Percentiles rank a stretch among this genome's conserved stretches.
Evolutionary conservation across 495 filamentous ascomycete genomes (phyloP).

Genomic region (Neurospora sp.): DNA sequence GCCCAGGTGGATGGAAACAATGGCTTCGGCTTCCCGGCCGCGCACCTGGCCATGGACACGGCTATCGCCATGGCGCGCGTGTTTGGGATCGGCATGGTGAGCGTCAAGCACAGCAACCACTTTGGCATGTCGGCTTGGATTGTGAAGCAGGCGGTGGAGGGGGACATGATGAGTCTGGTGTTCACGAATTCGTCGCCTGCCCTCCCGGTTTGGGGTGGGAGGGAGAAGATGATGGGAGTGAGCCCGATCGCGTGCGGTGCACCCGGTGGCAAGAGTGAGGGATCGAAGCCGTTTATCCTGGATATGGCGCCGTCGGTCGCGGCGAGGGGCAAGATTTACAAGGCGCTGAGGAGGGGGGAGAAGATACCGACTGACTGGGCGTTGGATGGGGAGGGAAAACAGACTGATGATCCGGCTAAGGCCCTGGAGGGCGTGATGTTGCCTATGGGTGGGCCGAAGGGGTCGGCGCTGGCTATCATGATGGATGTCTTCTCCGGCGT

Average conservation of each 20-base stretch:
- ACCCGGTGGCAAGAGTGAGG: slow-evolving; percentile 40
- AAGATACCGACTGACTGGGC: slow-evolving; percentile 69
- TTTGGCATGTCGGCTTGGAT: slow-evolving; percentile 76
- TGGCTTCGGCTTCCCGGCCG: slow-evolving; percentile 63
- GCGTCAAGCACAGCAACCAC: slow-evolving; percentile 66
- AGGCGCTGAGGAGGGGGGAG: slow-evolving; percentile 59
- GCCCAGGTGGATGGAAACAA: slow-evolving; percentile 59
- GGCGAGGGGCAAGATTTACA: slow-evolving; percentile 67
- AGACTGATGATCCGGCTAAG: slow-evolving; percentile 54
- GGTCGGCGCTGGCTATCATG: slow-evolving; percentile 62
- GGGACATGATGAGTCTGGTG: slow-evolving; percentile 62
- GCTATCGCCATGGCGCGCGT: slow-evolving; percentile 55
- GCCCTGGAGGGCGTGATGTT: slow-evolving; percentile 67
- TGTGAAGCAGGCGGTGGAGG: slow-evolving; percentile 62
- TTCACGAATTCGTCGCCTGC: slow-evolving; percentile 74
- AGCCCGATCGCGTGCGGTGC: slow-evolving; percentile 71
- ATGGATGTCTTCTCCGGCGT: slow-evolving; percentile 82
- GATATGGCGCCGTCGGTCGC: slow-evolving; percentile 72
- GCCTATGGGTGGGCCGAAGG: slow-evolving; percentile 73
- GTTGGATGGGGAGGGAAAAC: slow-evolving; percentile 56
- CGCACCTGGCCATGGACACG: slow-evolving; percentile 48
- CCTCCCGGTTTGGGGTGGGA: slow-evolving; percentile 62
- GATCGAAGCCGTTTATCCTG: slow-evolving; percentile 48
- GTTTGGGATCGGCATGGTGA: slow-evolving; percentile 64
- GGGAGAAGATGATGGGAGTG: slow-evolving; percentile 58